Conservation (phyloP, 2,329 filamentous ascomycete genomes). For the Aspergillus sojae region DNA sequence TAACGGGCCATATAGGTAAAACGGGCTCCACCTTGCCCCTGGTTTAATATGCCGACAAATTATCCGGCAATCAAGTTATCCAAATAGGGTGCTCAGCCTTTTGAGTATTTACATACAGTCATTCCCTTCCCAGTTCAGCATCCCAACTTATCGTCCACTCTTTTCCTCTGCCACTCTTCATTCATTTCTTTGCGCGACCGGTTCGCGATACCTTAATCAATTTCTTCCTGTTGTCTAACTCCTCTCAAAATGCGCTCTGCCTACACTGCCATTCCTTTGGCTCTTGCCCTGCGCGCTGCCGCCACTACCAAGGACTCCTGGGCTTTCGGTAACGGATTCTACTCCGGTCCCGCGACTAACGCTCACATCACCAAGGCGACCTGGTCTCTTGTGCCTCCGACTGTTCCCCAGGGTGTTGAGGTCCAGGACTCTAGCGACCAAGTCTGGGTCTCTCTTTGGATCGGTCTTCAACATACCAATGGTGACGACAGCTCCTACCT, state of each 20-base stretch:
- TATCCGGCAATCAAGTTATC: background rate
- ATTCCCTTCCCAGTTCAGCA: fast-evolving
- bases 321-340: slow-evolving; percentile 23
- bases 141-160: background rate
- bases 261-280: background rate
- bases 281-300: slow-evolving; percentile 9
- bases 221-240: background rate
- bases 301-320: slow-evolving; percentile 17
- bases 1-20: background rate
- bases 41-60: background rate
- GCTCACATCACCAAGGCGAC: slow-evolving; percentile 23
- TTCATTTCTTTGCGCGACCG: background rate
- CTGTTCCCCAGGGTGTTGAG: slow-evolving; percentile 11
- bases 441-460: slow-evolving; percentile 23
- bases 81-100: too few species aligned
- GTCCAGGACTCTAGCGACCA: slow-evolving; percentile 13
- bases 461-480: slow-evolving; percentile 16
- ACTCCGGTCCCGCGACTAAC: slow-evolving; percentile 19
- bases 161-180: background rate
- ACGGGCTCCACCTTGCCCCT: background rate
- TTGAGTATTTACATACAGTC: background rate
- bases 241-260: background rate
- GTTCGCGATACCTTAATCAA: background rate
- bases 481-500: slow-evolving; percentile 14
- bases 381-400: slow-evolving; percentile 20